A percentile compares a stretch with the other conserved stretches of the same genome.
Evolutionary conservation across 2,329 filamentous ascomycete genomes (phyloP).

Genomic region (Epichloe sp.): DNA sequence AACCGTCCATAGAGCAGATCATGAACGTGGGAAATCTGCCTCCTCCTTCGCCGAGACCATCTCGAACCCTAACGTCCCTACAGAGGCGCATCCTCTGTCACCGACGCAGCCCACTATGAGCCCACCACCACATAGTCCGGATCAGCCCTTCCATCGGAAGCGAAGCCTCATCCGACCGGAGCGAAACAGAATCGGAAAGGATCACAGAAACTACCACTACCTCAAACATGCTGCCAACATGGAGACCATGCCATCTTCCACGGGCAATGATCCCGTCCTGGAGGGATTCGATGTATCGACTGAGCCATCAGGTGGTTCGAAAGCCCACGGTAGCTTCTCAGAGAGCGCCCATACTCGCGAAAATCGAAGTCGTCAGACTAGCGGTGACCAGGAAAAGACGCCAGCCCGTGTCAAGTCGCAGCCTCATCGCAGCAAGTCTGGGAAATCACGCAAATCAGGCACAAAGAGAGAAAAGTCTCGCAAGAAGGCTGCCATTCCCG

Average conservation of each 20-base stretch:
- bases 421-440: constrained; percentile 34
- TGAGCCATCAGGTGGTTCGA: constrained; percentile 33
- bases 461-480: constrained; percentile 34
- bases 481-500: constrained; percentile 39
- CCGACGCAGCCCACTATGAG: constrained; percentile 25
- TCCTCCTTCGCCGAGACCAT: constrained; percentile 47
- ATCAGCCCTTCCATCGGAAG: constrained; percentile 49
- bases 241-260: constrained; percentile 78
- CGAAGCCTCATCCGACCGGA: constrained; percentile 83
- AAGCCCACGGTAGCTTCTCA: constrained; percentile 32
- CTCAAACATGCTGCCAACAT: constrained; percentile 89
- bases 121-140: constrained; percentile 14
- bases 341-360: constrained; percentile 28
- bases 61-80: constrained; percentile 38
- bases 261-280: constrained; percentile 77
- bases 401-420: constrained; percentile 14
- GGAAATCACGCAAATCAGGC: constrained; percentile 40
- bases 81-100: constrained; percentile 43
- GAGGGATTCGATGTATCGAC: constrained; percentile 62
- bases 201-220: constrained; percentile 93
- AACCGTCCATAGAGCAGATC: constrained; percentile 25
- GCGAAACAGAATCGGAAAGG: constrained; percentile 67
- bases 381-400: constrained; percentile 21
- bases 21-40: constrained; percentile 43
- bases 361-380: constrained; percentile 21